Percentiles rank a stretch among this genome's conserved stretches.
These are phyloP conservation scores for Phlebopus sp. DNA, from an alignment of 1,284 basidiomycete species.

Conservation along the genomic window DNA sequence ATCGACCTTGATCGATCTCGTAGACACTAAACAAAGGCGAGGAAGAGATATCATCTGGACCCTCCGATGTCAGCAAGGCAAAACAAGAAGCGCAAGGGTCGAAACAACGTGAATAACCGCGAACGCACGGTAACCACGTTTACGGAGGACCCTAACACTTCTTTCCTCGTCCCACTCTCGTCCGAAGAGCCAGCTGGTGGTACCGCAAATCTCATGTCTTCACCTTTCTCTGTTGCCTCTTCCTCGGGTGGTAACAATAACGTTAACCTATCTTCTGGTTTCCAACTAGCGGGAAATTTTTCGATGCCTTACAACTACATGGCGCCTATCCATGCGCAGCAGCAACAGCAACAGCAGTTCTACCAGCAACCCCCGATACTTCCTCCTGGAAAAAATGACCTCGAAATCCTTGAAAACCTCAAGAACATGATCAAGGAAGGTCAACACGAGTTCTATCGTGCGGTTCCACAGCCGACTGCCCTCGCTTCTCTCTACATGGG, in stretches of 20 bases:
- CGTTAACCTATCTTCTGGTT: conserved; percentile 1
- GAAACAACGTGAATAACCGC: conserved; percentile 49
- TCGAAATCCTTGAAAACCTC: conserved; percentile 68
- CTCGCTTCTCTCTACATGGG: conserved; percentile 64
- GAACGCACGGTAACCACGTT: conserved; percentile 64
- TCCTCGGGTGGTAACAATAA: conserved; percentile 15
- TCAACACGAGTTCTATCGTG: conserved; percentile 67
- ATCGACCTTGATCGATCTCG: conserved; percentile 9
- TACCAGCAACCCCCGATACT: conserved; percentile 24
- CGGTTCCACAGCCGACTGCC: conserved; percentile 59
- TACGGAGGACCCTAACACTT: conserved; percentile 51
- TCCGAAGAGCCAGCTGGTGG: conserved; percentile 43
- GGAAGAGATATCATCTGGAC: conserved; percentile 11
- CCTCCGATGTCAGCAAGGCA: conserved; percentile 53
- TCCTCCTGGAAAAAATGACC: conserved; percentile 53
- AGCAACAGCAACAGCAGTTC: conserved; percentile 26
- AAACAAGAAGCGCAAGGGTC: conserved; percentile 60
- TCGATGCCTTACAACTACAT: conserved; percentile 30
- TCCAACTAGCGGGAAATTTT: conserved; percentile 10
- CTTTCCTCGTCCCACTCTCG: conserved; percentile 44
- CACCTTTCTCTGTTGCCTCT: conserved; percentile 31
- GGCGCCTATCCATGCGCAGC: conserved; percentile 21
- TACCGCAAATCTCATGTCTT: conserved; percentile 23
- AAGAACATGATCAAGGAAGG: conserved; percentile 67
- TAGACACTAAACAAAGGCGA: background rate